phyloP scores from a whole-genome alignment of 139 green algal species.

The Micromonas commoda region DNA sequence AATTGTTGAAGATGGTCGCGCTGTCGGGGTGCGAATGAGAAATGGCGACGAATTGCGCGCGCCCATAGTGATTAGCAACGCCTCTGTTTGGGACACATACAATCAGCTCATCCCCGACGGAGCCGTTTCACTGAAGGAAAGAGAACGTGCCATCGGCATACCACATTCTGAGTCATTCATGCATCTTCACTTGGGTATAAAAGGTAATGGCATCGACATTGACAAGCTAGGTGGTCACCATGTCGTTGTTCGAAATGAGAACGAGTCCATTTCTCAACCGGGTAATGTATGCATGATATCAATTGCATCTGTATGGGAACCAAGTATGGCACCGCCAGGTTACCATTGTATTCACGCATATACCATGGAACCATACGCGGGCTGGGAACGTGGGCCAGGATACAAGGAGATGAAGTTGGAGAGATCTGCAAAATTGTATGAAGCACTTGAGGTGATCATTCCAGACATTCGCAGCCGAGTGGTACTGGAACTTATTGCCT shows the following conservation, averaged over 20 bases:
- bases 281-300: slow-evolving; percentile 56
- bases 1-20: slow-evolving; percentile 49
- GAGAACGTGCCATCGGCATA: background rate
- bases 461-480: slow-evolving; percentile 60
- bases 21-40: slow-evolving; percentile 47
- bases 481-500: slow-evolving; percentile 63
- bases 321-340: slow-evolving; percentile 53
- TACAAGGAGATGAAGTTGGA: slow-evolving; percentile 16
- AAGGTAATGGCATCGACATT: slow-evolving; percentile 55
- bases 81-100: slow-evolving; percentile 71
- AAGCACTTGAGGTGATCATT: slow-evolving; percentile 65
- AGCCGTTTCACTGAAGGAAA: slow-evolving; percentile 20
- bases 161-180: slow-evolving; percentile 65
- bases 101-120: slow-evolving; percentile 44
- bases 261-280: slow-evolving; percentile 27
- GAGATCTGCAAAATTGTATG: slow-evolving; percentile 24
- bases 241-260: slow-evolving; percentile 69
- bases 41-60: slow-evolving; percentile 43
- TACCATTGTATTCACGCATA: slow-evolving; percentile 51
- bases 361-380: slow-evolving; percentile 69
- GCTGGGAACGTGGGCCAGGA: slow-evolving; percentile 62
- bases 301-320: slow-evolving; percentile 68
- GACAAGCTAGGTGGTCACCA: slow-evolving; percentile 71
- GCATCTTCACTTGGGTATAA: slow-evolving; percentile 84
- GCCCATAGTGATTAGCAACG: slow-evolving; percentile 74